phyloP scores from a whole-genome alignment of 331 rosid genomes.

The Rhamnella rubrinervis region DNA sequence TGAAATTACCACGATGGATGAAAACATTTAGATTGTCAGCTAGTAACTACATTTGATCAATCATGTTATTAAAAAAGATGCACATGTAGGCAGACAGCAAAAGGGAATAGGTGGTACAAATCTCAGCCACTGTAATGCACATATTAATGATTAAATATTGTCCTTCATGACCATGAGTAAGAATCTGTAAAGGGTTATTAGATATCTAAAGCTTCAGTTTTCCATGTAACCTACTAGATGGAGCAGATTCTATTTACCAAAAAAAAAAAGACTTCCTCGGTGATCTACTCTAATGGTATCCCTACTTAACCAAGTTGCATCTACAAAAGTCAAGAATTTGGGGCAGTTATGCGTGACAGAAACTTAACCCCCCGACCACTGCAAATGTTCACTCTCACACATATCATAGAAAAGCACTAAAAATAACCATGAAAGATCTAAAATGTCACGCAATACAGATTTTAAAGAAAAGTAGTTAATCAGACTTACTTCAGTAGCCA shows the following conservation, averaged over 20 bases:
- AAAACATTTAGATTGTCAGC: conserved; percentile 14
- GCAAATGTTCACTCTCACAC: too few relatives aligned
- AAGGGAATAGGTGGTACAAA: conserved; percentile 12
- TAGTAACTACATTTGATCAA: conserved; percentile 7
- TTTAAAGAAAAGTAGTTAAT: background rate
- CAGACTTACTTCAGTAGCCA: conserved; percentile 75
- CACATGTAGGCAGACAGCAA: background rate
- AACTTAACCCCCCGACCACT: background rate
- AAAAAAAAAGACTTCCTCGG: too few relatives aligned
- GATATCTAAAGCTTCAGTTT: conserved; percentile 1
- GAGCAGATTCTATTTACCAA: too few relatives aligned
- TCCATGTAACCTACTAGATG: too few relatives aligned
- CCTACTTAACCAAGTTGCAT: background rate
- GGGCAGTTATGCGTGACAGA: background rate
- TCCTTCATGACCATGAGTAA: conserved; percentile 1
- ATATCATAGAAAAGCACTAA: too few relatives aligned
- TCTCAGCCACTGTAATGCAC: conserved; percentile 6
- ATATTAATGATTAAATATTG: background rate
- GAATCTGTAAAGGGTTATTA: background rate
- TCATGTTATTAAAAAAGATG: conserved; percentile 9
- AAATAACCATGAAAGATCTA: too few relatives aligned
- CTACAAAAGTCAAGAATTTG: background rate
- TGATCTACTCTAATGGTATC: background rate
- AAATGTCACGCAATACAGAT: background rate
- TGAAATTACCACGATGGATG: conserved; percentile 13